Conservation (phyloP, 108 stramenopile species). For the Pseudonitzschia pungens region DNA sequence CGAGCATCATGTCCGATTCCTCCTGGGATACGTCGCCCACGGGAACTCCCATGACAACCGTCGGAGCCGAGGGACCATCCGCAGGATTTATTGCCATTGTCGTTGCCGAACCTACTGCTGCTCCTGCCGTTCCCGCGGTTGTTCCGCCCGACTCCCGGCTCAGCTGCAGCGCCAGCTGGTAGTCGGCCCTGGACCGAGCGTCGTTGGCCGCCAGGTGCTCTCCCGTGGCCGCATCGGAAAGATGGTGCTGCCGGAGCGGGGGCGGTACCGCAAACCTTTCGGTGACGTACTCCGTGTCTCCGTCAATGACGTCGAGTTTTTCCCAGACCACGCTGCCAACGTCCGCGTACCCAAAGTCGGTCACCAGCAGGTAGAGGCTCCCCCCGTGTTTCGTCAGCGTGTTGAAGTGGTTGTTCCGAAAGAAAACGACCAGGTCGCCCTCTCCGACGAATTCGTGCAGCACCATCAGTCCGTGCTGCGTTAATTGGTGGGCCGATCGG, state of each 20-base stretch:
- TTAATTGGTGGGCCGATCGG: constrained; percentile 79
- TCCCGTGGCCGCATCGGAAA: constrained; percentile 38
- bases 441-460: constrained; percentile 74
- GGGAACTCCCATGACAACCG: constrained; percentile 3
- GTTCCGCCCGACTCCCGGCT: constrained; percentile 23
- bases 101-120: too few relatives aligned
- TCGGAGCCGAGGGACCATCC: not conserved
- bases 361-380: constrained; percentile 83
- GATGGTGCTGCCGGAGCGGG: not conserved
- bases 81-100: not conserved
- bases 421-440: constrained; percentile 84
- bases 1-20: not conserved
- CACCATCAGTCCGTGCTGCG: constrained; percentile 77
- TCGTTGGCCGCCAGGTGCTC: constrained; percentile 57
- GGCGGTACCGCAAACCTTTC: constrained; percentile 47
- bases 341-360: constrained; percentile 90
- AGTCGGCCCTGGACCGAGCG: constrained; percentile 61
- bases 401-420: constrained; percentile 96
- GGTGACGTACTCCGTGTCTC: constrained; percentile 79
- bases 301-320: constrained; percentile 84
- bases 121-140: constrained; percentile 4
- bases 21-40: not conserved
- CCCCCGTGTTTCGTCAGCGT: constrained; percentile 87
- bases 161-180: constrained; percentile 68
- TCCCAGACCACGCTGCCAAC: constrained; percentile 89